phyloP scores from a whole-genome alignment of 2,329 filamentous ascomycete genomes.

The Xylariales sp. region DNA sequence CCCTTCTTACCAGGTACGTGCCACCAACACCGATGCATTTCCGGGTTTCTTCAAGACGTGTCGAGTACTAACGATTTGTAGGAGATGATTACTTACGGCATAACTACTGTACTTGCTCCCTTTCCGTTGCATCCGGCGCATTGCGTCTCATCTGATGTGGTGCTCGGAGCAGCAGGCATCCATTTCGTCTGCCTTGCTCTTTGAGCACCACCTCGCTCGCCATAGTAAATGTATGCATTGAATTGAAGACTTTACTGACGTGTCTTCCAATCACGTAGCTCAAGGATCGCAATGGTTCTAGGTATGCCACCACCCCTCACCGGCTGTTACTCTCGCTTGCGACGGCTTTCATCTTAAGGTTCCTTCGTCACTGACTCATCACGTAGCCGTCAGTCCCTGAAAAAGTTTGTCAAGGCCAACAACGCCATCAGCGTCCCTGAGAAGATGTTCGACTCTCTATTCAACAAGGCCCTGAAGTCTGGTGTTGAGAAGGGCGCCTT shows the following conservation, averaged over 20 bases:
- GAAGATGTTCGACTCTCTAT: conserved; percentile 58
- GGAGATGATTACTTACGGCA: conserved; percentile 62
- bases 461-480: conserved; percentile 65
- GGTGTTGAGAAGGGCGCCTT: conserved; percentile 87
- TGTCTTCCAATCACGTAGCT: conserved; percentile 38
- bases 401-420: conserved; percentile 48
- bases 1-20: conserved; percentile 55
- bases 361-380: too few species aligned
- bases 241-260: conserved; percentile 33
- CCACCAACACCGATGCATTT: conserved; percentile 9
- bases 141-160: conserved; percentile 18
- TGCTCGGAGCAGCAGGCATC: conserved; percentile 5
- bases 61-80: conserved; percentile 33
- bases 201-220: neutral
- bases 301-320: conserved; percentile 24
- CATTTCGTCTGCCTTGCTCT: neutral
- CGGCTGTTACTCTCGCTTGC: too few species aligned
- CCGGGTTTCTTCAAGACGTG: conserved; percentile 14
- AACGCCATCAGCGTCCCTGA: conserved; percentile 31
- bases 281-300: conserved; percentile 59
- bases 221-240: neutral
- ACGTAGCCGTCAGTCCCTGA: conserved; percentile 51
- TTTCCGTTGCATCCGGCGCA: conserved; percentile 33
- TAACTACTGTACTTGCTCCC: conserved; percentile 50
- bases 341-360: too few species aligned